A percentile compares a stretch with the other conserved stretches of the same genome.
These are phyloP conservation scores for Nigrospora sphaerica DNA, from an alignment of 2,329 filamentous ascomycete genomes.

Conservation along the genomic window DNA sequence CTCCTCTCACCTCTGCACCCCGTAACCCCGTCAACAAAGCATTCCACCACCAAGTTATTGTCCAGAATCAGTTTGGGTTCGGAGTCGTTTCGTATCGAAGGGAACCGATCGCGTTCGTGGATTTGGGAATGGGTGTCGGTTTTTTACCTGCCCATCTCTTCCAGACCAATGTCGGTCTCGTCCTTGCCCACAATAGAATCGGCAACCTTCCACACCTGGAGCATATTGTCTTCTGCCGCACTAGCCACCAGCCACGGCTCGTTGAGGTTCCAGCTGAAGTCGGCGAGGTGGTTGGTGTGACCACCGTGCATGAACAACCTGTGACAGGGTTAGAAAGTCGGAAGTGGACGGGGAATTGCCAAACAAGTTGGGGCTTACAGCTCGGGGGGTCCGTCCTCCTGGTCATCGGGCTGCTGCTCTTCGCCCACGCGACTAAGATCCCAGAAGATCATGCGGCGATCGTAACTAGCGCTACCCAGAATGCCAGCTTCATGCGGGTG, in stretches of 20 bases:
- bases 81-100: too few species aligned
- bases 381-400: conserved; percentile 90
- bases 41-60: too few species aligned
- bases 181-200: conserved; percentile 76
- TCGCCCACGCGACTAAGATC: conserved; percentile 87
- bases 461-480: conserved; percentile 85
- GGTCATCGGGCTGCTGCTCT: conserved; percentile 91
- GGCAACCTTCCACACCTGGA: conserved; percentile 90
- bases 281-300: conserved; percentile 92
- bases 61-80: too few species aligned
- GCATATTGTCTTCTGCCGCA: conserved; percentile 90
- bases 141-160: conserved; percentile 63
- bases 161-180: conserved; percentile 65
- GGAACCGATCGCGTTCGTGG: neutral
- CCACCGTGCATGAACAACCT: conserved; percentile 98
- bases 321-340: conserved; percentile 4
- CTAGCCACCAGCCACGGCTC: conserved; percentile 96
- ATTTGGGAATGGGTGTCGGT: neutral
- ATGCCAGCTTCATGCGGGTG: conserved; percentile 87
- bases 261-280: conserved; percentile 97
- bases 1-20: too few species aligned
- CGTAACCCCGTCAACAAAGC: too few species aligned
- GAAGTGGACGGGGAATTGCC: neutral
- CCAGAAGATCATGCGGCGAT: conserved; percentile 93
- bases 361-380: conserved; percentile 53